Evolutionary conservation across 2,329 filamentous ascomycete genomes (phyloP).

Genomic region (Diaporthe batatas): DNA sequence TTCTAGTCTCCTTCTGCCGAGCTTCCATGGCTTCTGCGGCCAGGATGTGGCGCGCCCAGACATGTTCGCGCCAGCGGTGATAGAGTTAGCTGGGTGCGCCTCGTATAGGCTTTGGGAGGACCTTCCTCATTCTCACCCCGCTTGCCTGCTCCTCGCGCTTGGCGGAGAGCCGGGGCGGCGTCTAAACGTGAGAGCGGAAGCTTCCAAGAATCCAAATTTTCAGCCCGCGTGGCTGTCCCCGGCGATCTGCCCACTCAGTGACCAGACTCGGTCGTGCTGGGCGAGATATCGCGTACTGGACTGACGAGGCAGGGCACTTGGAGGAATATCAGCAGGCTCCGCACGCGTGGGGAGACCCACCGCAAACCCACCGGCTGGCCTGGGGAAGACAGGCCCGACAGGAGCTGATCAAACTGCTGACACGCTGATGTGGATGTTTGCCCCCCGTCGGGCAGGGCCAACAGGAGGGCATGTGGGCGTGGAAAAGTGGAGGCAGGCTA

Average conservation of each 20-base stretch:
- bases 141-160: slow-evolving; percentile 23
- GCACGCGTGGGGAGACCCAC: slow-evolving; percentile 17
- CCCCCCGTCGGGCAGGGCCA: not conserved
- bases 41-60: slow-evolving; percentile 22
- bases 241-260: slow-evolving; percentile 8
- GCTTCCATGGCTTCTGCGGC: slow-evolving; percentile 24
- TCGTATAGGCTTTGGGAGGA: slow-evolving; percentile 15
- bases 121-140: slow-evolving; percentile 23
- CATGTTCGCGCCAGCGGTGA: slow-evolving; percentile 23
- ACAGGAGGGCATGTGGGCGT: not conserved
- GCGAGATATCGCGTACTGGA: slow-evolving; percentile 9
- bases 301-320: slow-evolving; percentile 20
- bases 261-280: not conserved
- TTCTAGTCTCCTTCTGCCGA: slow-evolving; percentile 35
- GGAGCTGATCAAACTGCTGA: not conserved
- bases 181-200: not conserved
- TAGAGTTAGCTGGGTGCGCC: slow-evolving; percentile 29
- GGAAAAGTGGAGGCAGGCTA: slow-evolving; percentile 6
- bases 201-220: not conserved
- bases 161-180: slow-evolving; percentile 8
- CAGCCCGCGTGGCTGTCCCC: not conserved
- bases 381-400: slow-evolving; percentile 15
- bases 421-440: too few species aligned
- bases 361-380: slow-evolving; percentile 8
- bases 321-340: slow-evolving; percentile 9